Evolutionary conservation across 805 yeast species (phyloP), one percentile per base, ranked within the genome.

Genomic region (Saturnispora sekii): DNA sequence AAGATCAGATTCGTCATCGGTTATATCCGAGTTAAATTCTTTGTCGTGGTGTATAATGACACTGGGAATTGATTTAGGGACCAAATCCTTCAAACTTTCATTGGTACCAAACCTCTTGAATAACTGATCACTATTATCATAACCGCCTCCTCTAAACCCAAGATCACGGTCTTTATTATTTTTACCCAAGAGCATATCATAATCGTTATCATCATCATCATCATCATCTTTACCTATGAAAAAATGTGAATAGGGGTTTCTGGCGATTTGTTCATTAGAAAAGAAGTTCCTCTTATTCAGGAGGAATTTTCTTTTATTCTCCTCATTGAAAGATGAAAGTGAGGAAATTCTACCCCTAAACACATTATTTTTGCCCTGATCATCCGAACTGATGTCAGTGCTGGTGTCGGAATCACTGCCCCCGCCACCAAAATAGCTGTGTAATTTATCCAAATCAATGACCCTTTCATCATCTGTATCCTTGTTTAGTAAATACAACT

Each of bases 351-450:
- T 38, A 29, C 49, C 51, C 15, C 48, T 35, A 16, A 33, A 48
- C 8, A 50, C 37, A 11, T 43, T 40, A 11, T 45, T 33, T 10
- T 37, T 46, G 3, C 36, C 45, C 10, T 43, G 44, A 11, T 43
- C 44, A 2, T 49, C 57, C 16, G 49, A 36, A 21, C 26, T n/a
- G 36, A 36, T 18, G 34, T 15, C 18, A 35, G n/a, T 11, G 32
- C 37, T 8, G 26, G 18, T 9, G 17, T 40, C 51, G 17, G 36
- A 35, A 28, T 42, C 45, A 1, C 61, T 52, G 32, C 53, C 62
- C 10, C 63, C 55, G 8, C 30, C 51, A 5, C 53, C 56, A 50
- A 62, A 58, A 42, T 58, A 62, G 35, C 63, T 58, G 26, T 57
- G 58, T 28, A 62, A 50, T 41, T 62, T 62, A 12, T 49, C 48